Percentiles rank a stretch among this genome's conserved stretches.
phyloP scores from a whole-genome alignment of 2,329 filamentous ascomycete species.

The Trichophyton rubrum region DNA sequence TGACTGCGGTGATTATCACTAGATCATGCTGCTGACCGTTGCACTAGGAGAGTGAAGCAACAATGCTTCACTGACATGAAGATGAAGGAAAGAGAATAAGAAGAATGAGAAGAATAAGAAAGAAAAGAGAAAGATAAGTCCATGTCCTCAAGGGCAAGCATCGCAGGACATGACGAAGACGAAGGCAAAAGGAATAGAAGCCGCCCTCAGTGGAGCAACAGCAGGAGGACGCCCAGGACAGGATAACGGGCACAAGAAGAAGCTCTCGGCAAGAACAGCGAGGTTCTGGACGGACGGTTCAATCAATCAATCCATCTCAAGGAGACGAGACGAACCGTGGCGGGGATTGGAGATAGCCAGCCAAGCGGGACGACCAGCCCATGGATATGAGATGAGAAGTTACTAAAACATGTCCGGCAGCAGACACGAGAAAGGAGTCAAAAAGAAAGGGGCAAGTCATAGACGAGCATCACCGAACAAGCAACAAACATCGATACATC shows the following conservation, averaged over 20 bases:
- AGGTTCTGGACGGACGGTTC: not conserved
- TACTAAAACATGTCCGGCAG: constrained; percentile 1
- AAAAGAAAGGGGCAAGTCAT: constrained; percentile 3
- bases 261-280: constrained; percentile 1
- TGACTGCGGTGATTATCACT: not conserved
- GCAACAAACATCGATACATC: not conserved
- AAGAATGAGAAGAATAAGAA: not conserved
- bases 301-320: not conserved
- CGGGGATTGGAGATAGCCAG: constrained; percentile 3
- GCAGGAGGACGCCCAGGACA: not conserved
- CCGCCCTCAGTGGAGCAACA: not conserved
- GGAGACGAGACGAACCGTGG: constrained; percentile 2
- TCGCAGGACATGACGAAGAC: constrained; percentile 4
- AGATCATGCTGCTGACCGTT: constrained; percentile 3
- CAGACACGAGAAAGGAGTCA: constrained; percentile 3
- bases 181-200: constrained; percentile 1
- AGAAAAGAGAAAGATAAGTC: not conserved
- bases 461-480: not conserved
- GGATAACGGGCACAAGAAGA: constrained; percentile 1
- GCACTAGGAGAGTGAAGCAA: not conserved
- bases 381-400: not conserved
- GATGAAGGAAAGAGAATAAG: not conserved
- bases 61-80: constrained; percentile 1
- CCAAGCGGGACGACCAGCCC: constrained; percentile 4
- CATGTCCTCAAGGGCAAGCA: constrained; percentile 3